Evolutionary conservation across 1,284 basidiomycete genomes (phyloP).

Genomic region (Ustilago tritici): DNA sequence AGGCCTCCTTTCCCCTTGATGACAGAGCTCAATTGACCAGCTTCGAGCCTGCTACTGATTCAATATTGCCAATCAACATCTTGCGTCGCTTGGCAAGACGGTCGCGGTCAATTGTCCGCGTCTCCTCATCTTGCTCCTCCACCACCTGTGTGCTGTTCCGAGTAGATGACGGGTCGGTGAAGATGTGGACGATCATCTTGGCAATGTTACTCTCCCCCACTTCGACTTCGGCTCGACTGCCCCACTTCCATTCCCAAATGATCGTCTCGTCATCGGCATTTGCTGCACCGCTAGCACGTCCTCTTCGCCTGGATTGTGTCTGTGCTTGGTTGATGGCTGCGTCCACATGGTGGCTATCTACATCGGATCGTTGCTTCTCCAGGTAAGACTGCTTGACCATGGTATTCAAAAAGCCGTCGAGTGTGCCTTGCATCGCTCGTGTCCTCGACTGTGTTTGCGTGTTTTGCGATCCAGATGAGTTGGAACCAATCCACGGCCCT

Average conservation of each 20-base stretch:
- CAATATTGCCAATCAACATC: constrained; percentile 43
- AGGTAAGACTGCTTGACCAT: constrained; percentile 65
- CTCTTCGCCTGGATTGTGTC: constrained; percentile 26
- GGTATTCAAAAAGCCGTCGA: constrained; percentile 54
- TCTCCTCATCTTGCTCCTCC: constrained; percentile 40
- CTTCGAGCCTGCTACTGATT: constrained; percentile 48
- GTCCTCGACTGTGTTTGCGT: constrained; percentile 43
- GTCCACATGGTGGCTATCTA: constrained; percentile 19
- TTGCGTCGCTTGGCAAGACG: constrained; percentile 30
- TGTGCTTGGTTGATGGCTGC: constrained; percentile 32
- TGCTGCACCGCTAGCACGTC: constrained; percentile 19
- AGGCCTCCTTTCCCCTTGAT: too few relatives aligned
- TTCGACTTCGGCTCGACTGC: constrained; percentile 65
- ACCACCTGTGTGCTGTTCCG: constrained; percentile 20
- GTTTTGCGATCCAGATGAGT: constrained; percentile 29
- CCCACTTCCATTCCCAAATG: constrained; percentile 69
- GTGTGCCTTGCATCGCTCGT: constrained; percentile 27
- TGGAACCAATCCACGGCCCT: constrained; percentile 17
- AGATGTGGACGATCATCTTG: constrained; percentile 60
- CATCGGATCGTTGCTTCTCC: constrained; percentile 52
- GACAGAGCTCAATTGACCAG: constrained; percentile 20
- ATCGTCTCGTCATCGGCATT: constrained; percentile 45
- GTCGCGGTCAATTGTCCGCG: constrained; percentile 27
- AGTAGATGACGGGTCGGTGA: constrained; percentile 28
- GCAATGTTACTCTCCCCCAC: constrained; percentile 65